phyloP scores from a whole-genome alignment of 2,329 filamentous ascomycete genomes.

The Alternaria sp. region DNA sequence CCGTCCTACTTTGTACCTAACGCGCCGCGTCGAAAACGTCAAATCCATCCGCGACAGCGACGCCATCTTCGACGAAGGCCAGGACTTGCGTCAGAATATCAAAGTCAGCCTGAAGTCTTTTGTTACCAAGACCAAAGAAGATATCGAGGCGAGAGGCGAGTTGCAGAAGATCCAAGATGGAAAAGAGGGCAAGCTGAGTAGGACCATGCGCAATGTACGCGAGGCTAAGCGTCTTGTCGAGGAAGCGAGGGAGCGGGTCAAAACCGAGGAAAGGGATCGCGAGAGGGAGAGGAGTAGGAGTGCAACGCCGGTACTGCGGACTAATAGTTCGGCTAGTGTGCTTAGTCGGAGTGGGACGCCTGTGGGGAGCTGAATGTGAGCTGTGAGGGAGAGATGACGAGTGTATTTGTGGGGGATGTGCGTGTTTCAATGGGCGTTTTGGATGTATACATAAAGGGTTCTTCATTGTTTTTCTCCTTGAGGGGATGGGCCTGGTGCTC shows the following conservation, averaged over 20 bases:
- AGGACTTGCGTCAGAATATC: conserved; percentile 32
- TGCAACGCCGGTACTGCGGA: conserved; percentile 29
- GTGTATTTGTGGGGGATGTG: background rate
- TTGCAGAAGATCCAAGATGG: conserved; percentile 42
- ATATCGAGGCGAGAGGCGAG: conserved; percentile 40
- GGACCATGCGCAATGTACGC: conserved; percentile 40
- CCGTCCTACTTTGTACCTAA: conserved; percentile 63
- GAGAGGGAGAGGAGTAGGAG: conserved; percentile 34
- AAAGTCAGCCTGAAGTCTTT: conserved; percentile 45
- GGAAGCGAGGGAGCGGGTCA: conserved; percentile 40
- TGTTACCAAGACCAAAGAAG: conserved; percentile 44
- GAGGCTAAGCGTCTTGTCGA: conserved; percentile 44
- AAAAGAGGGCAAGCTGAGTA: conserved; percentile 40
- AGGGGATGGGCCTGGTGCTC: background rate
- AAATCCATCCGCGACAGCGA: conserved; percentile 46
- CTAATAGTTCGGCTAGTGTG: conserved; percentile 27
- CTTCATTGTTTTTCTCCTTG: background rate
- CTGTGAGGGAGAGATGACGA: background rate
- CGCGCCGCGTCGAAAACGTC: conserved; percentile 55
- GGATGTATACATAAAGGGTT: conserved; percentile 8
- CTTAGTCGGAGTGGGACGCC: conserved; percentile 31
- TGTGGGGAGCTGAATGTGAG: conserved; percentile 10
- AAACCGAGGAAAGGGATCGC: conserved; percentile 37
- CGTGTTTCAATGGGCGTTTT: background rate
- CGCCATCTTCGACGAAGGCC: conserved; percentile 39